Percentiles rank a stretch among this genome's conserved stretches.
phyloP scores from a whole-genome alignment of 108 stramenopile species.

The Fistulifera solaris region DNA sequence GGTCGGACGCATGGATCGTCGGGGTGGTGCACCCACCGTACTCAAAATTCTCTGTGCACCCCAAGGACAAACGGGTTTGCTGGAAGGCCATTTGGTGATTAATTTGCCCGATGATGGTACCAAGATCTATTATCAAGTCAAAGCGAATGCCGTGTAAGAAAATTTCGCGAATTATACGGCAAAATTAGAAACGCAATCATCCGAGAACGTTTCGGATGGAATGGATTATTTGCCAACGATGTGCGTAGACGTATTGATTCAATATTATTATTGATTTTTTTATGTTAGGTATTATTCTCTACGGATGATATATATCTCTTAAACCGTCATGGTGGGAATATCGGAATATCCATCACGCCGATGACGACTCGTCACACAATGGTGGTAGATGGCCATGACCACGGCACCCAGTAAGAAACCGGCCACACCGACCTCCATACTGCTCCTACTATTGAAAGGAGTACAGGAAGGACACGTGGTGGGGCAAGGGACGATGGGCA shows the following conservation, averaged over 20 bases:
- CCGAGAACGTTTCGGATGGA: no score
- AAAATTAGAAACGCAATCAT: no score
- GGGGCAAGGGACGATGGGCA: neutral
- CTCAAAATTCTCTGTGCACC: slow-evolving; percentile 49
- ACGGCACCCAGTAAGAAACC: neutral
- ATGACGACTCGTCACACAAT: neutral
- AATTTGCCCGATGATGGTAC: slow-evolving; percentile 77
- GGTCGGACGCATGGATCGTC: slow-evolving; percentile 73
- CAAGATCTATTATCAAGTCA: slow-evolving; percentile 76
- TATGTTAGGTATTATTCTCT: no score
- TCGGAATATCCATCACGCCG: neutral
- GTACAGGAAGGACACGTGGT: neutral
- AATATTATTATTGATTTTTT: no score
- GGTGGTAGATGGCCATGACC: neutral
- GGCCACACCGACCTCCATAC: neutral
- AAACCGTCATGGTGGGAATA: neutral
- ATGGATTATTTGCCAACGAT: no score
- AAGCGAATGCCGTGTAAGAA: slow-evolving; percentile 17
- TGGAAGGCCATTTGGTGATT: slow-evolving; percentile 63
- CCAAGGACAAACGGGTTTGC: slow-evolving; percentile 49
- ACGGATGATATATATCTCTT: no score
- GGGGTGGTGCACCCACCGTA: slow-evolving; percentile 62
- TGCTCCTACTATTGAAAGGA: neutral
- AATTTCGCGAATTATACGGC: no score
- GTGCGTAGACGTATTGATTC: no score